These are phyloP conservation scores for Tricholomella constricta DNA, from an alignment of 768 basidiomycete genomes.

Conservation along the genomic window DNA sequence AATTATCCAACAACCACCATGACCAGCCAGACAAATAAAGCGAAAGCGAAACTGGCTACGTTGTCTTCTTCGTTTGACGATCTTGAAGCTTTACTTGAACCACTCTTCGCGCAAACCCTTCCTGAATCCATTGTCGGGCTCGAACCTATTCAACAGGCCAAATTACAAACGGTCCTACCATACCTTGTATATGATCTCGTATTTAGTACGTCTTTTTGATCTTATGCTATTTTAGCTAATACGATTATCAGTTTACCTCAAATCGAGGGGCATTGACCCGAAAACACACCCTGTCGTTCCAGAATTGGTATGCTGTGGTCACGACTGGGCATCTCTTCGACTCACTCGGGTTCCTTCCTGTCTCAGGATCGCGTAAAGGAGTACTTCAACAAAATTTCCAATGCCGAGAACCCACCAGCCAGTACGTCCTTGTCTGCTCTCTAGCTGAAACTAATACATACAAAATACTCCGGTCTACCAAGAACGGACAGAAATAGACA, in stretches of 20 bases:
- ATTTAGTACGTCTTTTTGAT: constrained; percentile 59
- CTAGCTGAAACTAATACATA: constrained; percentile 1
- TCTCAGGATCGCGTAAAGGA: constrained; percentile 69
- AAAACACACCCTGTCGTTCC: constrained; percentile 72
- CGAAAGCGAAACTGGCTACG: constrained; percentile 48
- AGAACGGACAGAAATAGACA: constrained; percentile 64
- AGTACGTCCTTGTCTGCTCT: constrained; percentile 38
- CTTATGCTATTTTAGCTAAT: constrained; percentile 5
- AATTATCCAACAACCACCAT: constrained; percentile 24
- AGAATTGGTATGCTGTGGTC: constrained; percentile 56
- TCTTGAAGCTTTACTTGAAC: constrained; percentile 66
- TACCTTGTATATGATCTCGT: constrained; percentile 84
- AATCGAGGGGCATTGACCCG: constrained; percentile 77
- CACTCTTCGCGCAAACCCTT: constrained; percentile 67
- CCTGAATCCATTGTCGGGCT: constrained; percentile 65
- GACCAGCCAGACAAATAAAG: constrained; percentile 48
- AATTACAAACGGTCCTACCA: constrained; percentile 76
- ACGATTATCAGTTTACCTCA: constrained; percentile 67
- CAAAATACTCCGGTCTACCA: not conserved
- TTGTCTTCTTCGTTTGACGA: constrained; percentile 64
- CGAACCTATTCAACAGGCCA: constrained; percentile 78
- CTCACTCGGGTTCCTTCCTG: not conserved
- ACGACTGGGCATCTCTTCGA: constrained; percentile 1
- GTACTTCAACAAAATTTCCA: constrained; percentile 83
- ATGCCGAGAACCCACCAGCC: constrained; percentile 67